These are phyloP conservation scores for Rhytidhysteron rufulum DNA, from an alignment of 2,329 filamentous ascomycete species.

Conservation along the genomic window DNA sequence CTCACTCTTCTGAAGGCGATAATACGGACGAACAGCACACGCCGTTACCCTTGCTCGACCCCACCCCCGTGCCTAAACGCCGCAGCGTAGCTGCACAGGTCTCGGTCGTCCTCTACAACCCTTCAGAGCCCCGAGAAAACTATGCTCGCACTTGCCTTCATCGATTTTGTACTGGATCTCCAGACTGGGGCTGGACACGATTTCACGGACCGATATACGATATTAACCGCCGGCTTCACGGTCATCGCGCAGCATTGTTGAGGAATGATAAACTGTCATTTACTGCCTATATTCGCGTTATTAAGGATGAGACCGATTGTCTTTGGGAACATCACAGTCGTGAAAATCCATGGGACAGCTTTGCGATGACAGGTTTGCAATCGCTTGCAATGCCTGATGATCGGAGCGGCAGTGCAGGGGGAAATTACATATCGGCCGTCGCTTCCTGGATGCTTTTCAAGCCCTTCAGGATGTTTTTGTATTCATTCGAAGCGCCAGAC, in stretches of 20 bases:
- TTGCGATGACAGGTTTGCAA: conserved; percentile 55
- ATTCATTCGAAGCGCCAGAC: conserved; percentile 46
- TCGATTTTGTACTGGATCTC: conserved; percentile 55
- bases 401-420: conserved; percentile 28
- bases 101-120: conserved; percentile 61
- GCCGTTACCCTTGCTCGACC: conserved; percentile 33
- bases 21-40: conserved; percentile 23
- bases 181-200: conserved; percentile 63
- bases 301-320: conserved; percentile 58
- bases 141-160: conserved; percentile 55
- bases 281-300: conserved; percentile 57
- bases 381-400: conserved; percentile 37
- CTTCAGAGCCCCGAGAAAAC: conserved; percentile 57
- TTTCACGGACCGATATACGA: conserved; percentile 58
- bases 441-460: conserved; percentile 56
- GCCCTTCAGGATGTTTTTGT: conserved; percentile 57
- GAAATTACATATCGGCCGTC: conserved; percentile 51
- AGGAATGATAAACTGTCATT: conserved; percentile 60
- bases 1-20: not conserved
- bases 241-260: conserved; percentile 56
- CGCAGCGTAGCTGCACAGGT: conserved; percentile 55
- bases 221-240: conserved; percentile 54
- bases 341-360: conserved; percentile 55
- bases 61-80: conserved; percentile 34
- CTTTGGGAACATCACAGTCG: conserved; percentile 58